Evolutionary conservation across 345 rosid genomes (phyloP), one percentile per base, ranked within the genome.

Genomic region (Odontarrhena argentea): DNA sequence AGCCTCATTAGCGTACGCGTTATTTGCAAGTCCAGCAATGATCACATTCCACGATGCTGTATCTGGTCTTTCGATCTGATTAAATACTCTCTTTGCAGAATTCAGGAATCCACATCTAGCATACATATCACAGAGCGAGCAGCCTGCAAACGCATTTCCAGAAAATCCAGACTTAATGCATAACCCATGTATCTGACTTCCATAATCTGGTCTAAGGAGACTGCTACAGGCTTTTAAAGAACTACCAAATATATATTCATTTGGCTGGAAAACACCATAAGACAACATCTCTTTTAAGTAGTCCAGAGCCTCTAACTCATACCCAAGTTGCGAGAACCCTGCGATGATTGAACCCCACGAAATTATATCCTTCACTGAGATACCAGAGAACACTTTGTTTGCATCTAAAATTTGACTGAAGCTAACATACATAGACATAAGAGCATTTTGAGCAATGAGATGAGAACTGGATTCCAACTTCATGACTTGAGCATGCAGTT

Each of bases 291-390:
- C 78, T 43, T 60, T 77, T 41, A 87, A 80, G 57, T 59, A 66
- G 60, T 63, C 18, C 63, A 87, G 63, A 59, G 86, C 86, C 60
- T 83, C 86, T 36, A 67, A 46, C 52, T 84, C 88, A 3, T 77
- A 73, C 69, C 82, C 83, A 57, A 78, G 84, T 50, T 85, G 83
- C 40, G 79, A 82, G 76, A 82, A 82, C 24, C 87, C 93, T 0
- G 84, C 71, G 18, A 85, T 80, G 49, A 83, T 75, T 2, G 85
- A 80, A n/a, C 84, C 74, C 88, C 94, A 87, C 3, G 87, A 84
- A 68, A 83, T 81, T 11, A 82, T 48, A 80, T 87, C 94, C 80
- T 80, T 85, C 43, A 28, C 60, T 35, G 69, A 50, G 26, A 81
- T 77, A 47, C 18, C 66, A 18, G 41, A 69, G 67, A 83, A 87